Evolutionary conservation across 148 eudicot genomes (phyloP).

Genomic region (Linanthus parryae): DNA sequence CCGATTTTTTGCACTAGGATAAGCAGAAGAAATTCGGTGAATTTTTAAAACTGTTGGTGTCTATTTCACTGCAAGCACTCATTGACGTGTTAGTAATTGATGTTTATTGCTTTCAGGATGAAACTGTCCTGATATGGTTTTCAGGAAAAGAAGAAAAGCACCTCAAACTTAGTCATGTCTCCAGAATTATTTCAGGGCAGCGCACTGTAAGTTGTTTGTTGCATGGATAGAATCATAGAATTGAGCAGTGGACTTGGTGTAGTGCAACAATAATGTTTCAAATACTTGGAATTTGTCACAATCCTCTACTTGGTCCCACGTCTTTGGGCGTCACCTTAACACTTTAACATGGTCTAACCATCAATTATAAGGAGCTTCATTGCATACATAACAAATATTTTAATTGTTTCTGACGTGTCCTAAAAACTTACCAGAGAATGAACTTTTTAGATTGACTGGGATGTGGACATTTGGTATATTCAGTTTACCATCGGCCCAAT

Average conservation of each 20-base stretch:
- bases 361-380: too few species aligned
- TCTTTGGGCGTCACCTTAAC: too few species aligned
- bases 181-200: slow-evolving; percentile 95
- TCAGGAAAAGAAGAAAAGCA: slow-evolving; percentile 96
- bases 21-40: background rate
- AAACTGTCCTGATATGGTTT: slow-evolving; percentile 83
- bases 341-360: too few species aligned
- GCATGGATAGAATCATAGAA: background rate
- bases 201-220: slow-evolving; percentile 70
- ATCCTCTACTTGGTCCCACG: too few species aligned
- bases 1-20: background rate
- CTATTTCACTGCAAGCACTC: background rate
- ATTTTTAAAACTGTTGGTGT: background rate
- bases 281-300: too few species aligned
- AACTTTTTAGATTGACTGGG: too few species aligned
- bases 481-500: too few species aligned
- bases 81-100: background rate
- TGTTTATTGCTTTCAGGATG: slow-evolving; percentile 60
- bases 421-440: too few species aligned
- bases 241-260: background rate
- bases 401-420: too few species aligned
- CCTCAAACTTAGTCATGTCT: slow-evolving; percentile 76
- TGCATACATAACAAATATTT: too few species aligned
- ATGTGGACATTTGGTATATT: too few species aligned
- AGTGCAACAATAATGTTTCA: too few species aligned